Base-by-base conservation (phyloP, 202 grass and related monocot species). In the Setaria italica region DNA sequence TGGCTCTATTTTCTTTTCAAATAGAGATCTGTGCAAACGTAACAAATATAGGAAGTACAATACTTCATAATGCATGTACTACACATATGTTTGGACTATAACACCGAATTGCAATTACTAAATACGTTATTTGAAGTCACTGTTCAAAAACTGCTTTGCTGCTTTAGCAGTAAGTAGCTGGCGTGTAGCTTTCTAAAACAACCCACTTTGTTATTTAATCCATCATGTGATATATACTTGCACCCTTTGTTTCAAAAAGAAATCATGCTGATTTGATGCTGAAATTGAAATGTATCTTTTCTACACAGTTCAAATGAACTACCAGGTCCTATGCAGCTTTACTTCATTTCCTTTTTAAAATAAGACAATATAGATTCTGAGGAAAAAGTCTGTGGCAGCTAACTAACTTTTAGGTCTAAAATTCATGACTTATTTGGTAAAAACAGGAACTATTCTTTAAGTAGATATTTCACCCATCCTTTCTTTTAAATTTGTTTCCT, bases 1-100 rank as follows among this genome's bases (percentile, higher is more conserved):
- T 47, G 33, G n/a, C 7, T 13, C 0, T 17, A 0, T 49, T 49
- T n/a, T 35, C 16, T 78, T 68, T 70, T 87, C 3, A 75, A 57
- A 75, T 67, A 21, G 19, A 41, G 39, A 6, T 64, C 2, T 41
- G 5, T 56, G 29, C 65, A 70, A 48, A 8, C 6, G n/a, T 16
- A 50, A 12, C 13, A 46, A 56, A 63, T 50, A 51, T 80, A 43
- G 15, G 5, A 9, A 73, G 15, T 3, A 54, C 6, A 9, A 0
- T 12, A 4, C 30, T 86, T 71, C 15, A 70, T 51, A 77, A 43
- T 69, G 10, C 32, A 69, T 82, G 85, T 30, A 43, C 53, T 54
- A 2, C 17, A 0, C 55, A 11, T 49, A 9, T 60, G 19, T 19
- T 82, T 68, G 34, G 9, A 68, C 30, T 73, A 43, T 80, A 80